A percentile compares a stretch with the other conserved stretches of the same genome.
Conservation (phyloP, 352 stramenopile genomes). For the Aphanomyces invadans region DNA sequence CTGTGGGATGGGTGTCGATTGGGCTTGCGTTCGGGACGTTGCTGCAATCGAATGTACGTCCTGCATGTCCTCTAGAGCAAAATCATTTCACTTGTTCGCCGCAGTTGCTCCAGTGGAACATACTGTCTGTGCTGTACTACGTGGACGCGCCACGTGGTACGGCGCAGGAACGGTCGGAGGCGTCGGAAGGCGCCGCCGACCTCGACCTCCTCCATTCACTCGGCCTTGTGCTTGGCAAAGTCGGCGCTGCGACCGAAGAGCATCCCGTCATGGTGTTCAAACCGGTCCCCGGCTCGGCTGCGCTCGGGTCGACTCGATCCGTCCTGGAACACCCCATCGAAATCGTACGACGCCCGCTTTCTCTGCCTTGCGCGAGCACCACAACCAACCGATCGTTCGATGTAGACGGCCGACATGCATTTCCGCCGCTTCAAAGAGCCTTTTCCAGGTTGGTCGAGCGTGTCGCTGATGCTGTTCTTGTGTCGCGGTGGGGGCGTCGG, state of each 20-base stretch:
- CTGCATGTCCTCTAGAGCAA: background rate
- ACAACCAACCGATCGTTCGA: background rate
- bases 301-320: background rate
- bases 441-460: constrained; percentile 43
- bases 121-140: constrained; percentile 20
- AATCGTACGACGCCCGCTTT: background rate
- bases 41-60: constrained; percentile 16
- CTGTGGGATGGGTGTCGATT: background rate
- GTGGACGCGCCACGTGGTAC: background rate
- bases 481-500: too few species aligned
- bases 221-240: constrained; percentile 16
- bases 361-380: background rate
- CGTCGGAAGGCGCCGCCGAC: background rate
- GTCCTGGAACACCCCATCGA: constrained; percentile 13
- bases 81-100: background rate
- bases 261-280: constrained; percentile 21
- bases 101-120: constrained; percentile 15
- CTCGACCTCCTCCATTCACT: background rate
- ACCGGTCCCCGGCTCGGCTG: background rate
- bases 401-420: constrained; percentile 40
- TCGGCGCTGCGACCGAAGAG: constrained; percentile 13
- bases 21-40: constrained; percentile 10
- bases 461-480: constrained; percentile 44
- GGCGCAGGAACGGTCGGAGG: too few species aligned
- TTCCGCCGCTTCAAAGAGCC: constrained; percentile 79